A percentile compares a stretch with the other conserved stretches of the same genome.
phyloP scores from a whole-genome alignment of 805 yeast species.

The Teunomyces panamensis region DNA sequence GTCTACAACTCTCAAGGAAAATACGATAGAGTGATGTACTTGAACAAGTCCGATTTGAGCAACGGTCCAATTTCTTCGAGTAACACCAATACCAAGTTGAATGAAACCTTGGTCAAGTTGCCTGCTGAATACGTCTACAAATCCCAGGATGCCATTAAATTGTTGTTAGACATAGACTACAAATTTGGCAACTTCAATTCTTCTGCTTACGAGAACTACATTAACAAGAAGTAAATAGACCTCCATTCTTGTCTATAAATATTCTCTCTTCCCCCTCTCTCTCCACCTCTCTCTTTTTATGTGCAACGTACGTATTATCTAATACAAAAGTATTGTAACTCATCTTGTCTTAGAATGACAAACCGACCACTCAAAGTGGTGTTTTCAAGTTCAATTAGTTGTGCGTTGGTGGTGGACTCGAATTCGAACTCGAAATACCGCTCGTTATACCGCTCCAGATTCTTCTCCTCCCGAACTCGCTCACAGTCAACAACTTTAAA shows the following conservation, averaged over 20 bases:
- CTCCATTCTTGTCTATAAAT: neutral
- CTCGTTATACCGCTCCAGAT: neutral
- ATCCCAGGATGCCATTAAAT: constrained; percentile 58
- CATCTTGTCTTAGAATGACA: neutral
- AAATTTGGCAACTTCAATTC: constrained; percentile 56
- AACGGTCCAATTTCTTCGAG: neutral
- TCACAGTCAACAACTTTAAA: neutral
- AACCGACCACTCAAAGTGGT: neutral
- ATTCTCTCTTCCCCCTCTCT: neutral
- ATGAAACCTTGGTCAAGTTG: constrained; percentile 40
- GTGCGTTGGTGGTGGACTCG: neutral
- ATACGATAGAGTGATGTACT: constrained; percentile 33
- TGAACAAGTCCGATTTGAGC: constrained; percentile 23
- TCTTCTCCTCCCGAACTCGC: neutral
- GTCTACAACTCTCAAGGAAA: constrained; percentile 39
- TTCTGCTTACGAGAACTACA: constrained; percentile 42
- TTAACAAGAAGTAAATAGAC: constrained; percentile 15
- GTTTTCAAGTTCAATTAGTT: neutral
- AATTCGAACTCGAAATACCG: neutral
- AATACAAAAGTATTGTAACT: neutral
- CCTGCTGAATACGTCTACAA: constrained; percentile 51
- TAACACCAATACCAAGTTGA: constrained; percentile 16
- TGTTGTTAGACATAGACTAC: constrained; percentile 61
- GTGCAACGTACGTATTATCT: neutral
- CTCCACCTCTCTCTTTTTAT: neutral